A percentile compares a stretch with the other conserved stretches of the same genome.
These are phyloP conservation scores for Helicostylum pulchrum DNA, from an alignment of 192 early-diverging fungal genomes.

Conservation along the genomic window DNA sequence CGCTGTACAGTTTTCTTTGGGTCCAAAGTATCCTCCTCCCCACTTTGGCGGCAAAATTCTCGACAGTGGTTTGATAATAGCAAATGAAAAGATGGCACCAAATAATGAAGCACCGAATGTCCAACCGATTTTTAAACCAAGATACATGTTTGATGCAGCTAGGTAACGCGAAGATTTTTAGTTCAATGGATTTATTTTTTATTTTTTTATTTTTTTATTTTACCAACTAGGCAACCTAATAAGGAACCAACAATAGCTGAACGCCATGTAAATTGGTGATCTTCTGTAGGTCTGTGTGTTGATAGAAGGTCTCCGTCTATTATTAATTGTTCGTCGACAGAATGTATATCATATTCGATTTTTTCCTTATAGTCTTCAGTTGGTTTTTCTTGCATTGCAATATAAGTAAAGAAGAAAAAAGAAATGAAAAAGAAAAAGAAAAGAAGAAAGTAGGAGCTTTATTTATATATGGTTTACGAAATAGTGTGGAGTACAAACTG, in stretches of 20 bases:
- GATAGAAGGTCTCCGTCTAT: background rate
- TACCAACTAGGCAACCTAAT: conserved; percentile 56
- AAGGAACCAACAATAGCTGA: conserved; percentile 60
- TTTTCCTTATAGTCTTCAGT: conserved; percentile 11
- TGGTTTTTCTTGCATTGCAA: background rate
- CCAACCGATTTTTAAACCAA: conserved; percentile 65
- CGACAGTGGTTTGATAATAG: conserved; percentile 57
- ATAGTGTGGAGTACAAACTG: too few species aligned
- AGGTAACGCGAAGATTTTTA: too few species aligned
- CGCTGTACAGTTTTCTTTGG: conserved; percentile 65
- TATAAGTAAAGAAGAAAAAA: background rate
- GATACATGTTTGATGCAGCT: conserved; percentile 67
- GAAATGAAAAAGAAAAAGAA: background rate
- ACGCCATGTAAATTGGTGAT: conserved; percentile 45
- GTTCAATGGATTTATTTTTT: too few species aligned
- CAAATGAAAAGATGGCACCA: conserved; percentile 57
- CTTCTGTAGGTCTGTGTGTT: conserved; percentile 16
- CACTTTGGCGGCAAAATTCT: conserved; percentile 24
- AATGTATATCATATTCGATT: conserved; percentile 18
- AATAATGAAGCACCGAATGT: conserved; percentile 55
- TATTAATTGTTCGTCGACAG: background rate
- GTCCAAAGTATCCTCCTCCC: conserved; percentile 59
- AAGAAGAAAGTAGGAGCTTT: background rate
- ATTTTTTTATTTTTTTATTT: background rate
- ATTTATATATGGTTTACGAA: background rate